These are phyloP conservation scores for Liquidambar formosana DNA, from an alignment of 164 flowering plant species.

Conservation along the genomic window DNA sequence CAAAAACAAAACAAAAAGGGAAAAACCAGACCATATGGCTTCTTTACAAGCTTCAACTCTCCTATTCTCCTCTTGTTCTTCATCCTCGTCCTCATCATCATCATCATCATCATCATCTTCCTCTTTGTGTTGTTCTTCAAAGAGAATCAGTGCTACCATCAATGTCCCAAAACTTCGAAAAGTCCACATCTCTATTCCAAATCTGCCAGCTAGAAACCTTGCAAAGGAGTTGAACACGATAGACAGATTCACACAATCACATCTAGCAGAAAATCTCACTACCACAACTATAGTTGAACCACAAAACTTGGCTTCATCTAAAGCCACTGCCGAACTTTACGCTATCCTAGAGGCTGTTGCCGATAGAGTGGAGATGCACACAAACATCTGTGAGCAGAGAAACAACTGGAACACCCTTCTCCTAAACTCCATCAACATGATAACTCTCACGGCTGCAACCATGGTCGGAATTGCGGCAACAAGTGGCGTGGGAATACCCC, in stretches of 20 bases:
- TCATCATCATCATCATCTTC: no score
- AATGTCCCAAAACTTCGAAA: slow-evolving; percentile 22
- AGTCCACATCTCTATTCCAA: slow-evolving; percentile 15
- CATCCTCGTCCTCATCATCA: no score
- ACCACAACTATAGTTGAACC: no score
- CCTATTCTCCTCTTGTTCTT: slow-evolving; percentile 7
- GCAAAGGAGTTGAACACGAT: slow-evolving; percentile 5
- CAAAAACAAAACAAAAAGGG: neutral
- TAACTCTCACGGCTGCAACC: slow-evolving; percentile 50
- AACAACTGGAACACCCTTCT: slow-evolving; percentile 56
- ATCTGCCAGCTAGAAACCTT: neutral
- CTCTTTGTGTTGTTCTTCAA: neutral
- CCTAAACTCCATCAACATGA: slow-evolving; percentile 48
- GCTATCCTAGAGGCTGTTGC: slow-evolving; percentile 49
- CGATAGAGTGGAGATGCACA: slow-evolving; percentile 63
- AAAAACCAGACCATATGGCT: slow-evolving; percentile 8
- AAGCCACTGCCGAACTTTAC: slow-evolving; percentile 31
- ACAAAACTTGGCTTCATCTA: neutral
- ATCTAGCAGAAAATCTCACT: no score
- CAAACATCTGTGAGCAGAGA: slow-evolving; percentile 51
- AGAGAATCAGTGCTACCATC: slow-evolving; percentile 14
- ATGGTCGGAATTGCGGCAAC: slow-evolving; percentile 30
- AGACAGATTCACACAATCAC: slow-evolving; percentile 1
- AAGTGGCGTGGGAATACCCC: neutral
- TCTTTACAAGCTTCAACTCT: slow-evolving; percentile 13